Base-by-base conservation (phyloP, 768 basidiomycete genomes). In the Lentinula aciculospora region DNA sequence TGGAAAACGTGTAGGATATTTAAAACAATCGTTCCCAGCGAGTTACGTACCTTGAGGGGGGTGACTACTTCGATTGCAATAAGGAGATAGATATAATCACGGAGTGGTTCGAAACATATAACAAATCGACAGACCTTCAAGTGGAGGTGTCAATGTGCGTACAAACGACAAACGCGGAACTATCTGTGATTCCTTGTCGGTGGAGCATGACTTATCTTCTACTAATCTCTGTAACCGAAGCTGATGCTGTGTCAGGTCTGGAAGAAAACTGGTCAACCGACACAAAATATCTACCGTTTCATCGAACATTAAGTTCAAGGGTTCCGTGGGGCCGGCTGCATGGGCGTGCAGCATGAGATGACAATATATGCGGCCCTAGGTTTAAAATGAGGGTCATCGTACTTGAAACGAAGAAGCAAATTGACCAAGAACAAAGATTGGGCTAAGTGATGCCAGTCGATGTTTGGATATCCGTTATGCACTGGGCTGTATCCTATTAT, bases 311-410 rank as follows among this genome's bases (percentile, higher is more conserved):
- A 73, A 71, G 32, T 68, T 73, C 55, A 85, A 72, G 19, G 74
- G 62, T 7, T 69, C 61, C 75, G 81, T 77, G 62, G 34, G 34
- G 7, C 51, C n/a, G 23, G 80, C 72, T 55, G 77, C 74, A 60
- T 71, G 72, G 53, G 77, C 63, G 53, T 72, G 74, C 56, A 82
- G 69, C 49, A 86, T 75, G 71, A 86, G 72, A 66, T 86, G 85
- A 62, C 80, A 81, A 56, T 79, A 78, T 46, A 86, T 81, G 48
- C 76, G 69, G 44, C 75, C 72, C 85, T 86, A 62, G 51, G 58
- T 54, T 53, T 57, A 50, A 60, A 25, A 29, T 44, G 15, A 57
- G 48, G 36, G 47, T 64, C 46, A 57, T 36, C 19, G 39, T 40
- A 23, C 21, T 25, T 12, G 3, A 69, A 58, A 58, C 56, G 40